phyloP scores from a whole-genome alignment of 371 early-diverging fungal species.

The Gilbertella persicaria region DNA sequence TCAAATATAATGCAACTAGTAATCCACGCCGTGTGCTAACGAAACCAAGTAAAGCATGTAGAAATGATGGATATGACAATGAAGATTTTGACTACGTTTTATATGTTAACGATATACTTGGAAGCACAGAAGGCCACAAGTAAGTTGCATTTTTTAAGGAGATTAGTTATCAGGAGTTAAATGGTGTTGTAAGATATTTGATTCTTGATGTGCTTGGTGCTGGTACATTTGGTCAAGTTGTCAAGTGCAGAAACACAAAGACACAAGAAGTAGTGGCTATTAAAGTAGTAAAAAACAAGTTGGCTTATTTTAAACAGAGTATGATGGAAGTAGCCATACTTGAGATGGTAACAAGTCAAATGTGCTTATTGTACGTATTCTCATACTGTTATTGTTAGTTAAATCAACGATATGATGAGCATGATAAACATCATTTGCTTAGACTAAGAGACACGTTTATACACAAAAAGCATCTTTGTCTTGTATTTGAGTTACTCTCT shows the following conservation, averaged over 20 bases:
- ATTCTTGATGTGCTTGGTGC: constrained; percentile 94
- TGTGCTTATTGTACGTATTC: background rate
- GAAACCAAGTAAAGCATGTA: constrained; percentile 86
- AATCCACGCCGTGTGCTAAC: constrained; percentile 95
- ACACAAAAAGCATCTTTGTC: constrained; percentile 91
- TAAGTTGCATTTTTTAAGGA: constrained; percentile 36
- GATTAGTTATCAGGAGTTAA: background rate
- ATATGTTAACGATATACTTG: constrained; percentile 90
- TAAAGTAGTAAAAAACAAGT: constrained; percentile 97
- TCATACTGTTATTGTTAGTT: no score
- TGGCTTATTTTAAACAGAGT: constrained; percentile 94
- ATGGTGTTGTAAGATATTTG: constrained; percentile 56
- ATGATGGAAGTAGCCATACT: constrained; percentile 95
- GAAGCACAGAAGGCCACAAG: constrained; percentile 81
- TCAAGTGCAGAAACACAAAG: constrained; percentile 86
- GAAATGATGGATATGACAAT: constrained; percentile 95
- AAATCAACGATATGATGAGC: constrained; percentile 80
- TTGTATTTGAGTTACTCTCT: constrained; percentile 94
- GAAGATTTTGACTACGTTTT: constrained; percentile 95
- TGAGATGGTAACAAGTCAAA: constrained; percentile 57
- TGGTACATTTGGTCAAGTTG: constrained; percentile 99
- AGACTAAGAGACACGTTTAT: constrained; percentile 93
- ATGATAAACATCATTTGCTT: constrained; percentile 86
- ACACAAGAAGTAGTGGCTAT: constrained; percentile 90
- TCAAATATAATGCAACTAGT: constrained; percentile 69